Conservation (phyloP, 176 grass and related monocot species). For the Typha latifolia region DNA sequence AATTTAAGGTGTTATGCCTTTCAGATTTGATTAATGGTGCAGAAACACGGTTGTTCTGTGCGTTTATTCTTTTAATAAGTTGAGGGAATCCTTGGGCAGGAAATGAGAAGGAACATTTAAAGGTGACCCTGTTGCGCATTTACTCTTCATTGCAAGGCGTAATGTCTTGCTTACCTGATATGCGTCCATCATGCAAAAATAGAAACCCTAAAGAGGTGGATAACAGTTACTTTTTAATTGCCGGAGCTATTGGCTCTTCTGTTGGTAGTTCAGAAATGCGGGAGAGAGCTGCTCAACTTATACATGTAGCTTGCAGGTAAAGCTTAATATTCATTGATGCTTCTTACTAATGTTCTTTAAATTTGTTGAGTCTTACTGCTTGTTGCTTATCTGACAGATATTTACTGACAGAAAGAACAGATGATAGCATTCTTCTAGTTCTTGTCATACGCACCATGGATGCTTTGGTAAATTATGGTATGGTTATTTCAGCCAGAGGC, state of each 20-base stretch:
- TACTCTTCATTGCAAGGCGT: conserved; percentile 85
- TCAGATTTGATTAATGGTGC: not conserved
- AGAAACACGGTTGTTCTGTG: not conserved
- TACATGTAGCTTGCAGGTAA: conserved; percentile 83
- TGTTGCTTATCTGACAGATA: conserved; percentile 46
- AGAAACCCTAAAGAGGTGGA: conserved; percentile 44
- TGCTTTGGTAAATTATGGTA: conserved; percentile 95
- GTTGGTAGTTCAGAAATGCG: conserved; percentile 88
- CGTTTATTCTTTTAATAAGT: not conserved
- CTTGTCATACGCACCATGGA: conserved; percentile 85
- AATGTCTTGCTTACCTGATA: conserved; percentile 96
- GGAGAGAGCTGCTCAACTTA: conserved; percentile 72
- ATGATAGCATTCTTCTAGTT: conserved; percentile 87
- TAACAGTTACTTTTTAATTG: conserved; percentile 46
- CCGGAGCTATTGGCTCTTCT: conserved; percentile 63
- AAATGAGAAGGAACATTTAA: conserved; percentile 86
- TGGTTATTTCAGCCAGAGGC: conserved; percentile 20
- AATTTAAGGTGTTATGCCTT: no score
- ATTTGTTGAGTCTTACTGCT: conserved; percentile 22
- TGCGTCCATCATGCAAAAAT: conserved; percentile 63
- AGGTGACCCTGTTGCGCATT: conserved; percentile 87
- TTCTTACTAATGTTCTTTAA: conserved; percentile 13
- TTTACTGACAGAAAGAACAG: conserved; percentile 84
- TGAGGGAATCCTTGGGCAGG: conserved; percentile 26
- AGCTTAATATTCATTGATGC: conserved; percentile 10